A percentile compares a stretch with the other conserved stretches of the same genome.
phyloP scores from a whole-genome alignment of 176 grass and related monocot genomes.

The Ensete glaucum region DNA sequence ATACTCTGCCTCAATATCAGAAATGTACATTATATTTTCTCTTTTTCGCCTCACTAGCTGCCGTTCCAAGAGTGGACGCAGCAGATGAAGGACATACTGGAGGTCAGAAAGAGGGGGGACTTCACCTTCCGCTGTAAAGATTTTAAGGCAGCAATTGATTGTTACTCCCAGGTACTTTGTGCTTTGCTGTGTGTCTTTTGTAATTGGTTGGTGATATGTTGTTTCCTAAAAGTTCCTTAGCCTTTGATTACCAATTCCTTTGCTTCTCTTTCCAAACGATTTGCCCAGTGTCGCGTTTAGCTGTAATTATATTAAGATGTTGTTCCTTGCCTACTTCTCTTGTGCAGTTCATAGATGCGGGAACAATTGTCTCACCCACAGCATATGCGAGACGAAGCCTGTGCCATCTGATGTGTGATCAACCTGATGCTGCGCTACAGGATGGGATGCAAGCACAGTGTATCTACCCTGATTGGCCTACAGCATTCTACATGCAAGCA shows the following conservation, averaged over 20 bases:
- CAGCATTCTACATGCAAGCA: slow-evolving; percentile 94
- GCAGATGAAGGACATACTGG: slow-evolving; percentile 95
- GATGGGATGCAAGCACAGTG: slow-evolving; percentile 98
- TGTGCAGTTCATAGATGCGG: slow-evolving; percentile 77
- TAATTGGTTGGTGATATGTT: not conserved
- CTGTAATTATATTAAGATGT: not conserved
- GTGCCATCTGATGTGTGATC: slow-evolving; percentile 84
- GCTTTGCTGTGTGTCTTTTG: not conserved
- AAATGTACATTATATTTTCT: too few species aligned
- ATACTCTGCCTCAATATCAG: too few species aligned
- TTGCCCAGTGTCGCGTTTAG: not conserved
- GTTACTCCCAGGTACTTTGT: slow-evolving; percentile 58
- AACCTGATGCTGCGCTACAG: slow-evolving; percentile 66
- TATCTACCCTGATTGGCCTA: slow-evolving; percentile 73
- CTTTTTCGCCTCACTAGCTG: slow-evolving; percentile 32
- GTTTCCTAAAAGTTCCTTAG: not conserved
- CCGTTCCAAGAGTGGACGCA: slow-evolving; percentile 99
- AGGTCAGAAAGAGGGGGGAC: slow-evolving; percentile 77
- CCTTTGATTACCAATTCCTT: too few species aligned
- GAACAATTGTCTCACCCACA: slow-evolving; percentile 86
- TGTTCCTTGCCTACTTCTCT: not conserved
- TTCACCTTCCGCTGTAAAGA: slow-evolving; percentile 93
- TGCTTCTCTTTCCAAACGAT: too few species aligned
- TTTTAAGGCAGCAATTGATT: slow-evolving; percentile 82
- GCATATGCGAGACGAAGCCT: slow-evolving; percentile 73